A percentile compares a stretch with the other conserved stretches of the same genome.
Evolutionary conservation across 805 yeast genomes (phyloP).

Genomic region (Hanseniaspora thailandica): DNA sequence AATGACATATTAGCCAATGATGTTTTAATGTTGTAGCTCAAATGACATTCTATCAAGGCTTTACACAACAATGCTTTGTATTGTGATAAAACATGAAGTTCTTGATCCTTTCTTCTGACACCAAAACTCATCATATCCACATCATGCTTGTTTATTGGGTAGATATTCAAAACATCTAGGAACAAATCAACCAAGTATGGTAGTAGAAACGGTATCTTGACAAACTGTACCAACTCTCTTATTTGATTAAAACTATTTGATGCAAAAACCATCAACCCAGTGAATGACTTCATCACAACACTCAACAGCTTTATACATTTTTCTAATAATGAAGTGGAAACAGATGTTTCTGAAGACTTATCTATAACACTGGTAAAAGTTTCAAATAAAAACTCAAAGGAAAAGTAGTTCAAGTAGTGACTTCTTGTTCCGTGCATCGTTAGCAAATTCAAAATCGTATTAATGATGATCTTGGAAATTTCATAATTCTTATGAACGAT

Average conservation of each 20-base stretch:
- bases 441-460: constrained; percentile 25
- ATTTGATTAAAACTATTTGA: constrained; percentile 45
- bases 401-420: constrained; percentile 40
- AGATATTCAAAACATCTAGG: constrained; percentile 52
- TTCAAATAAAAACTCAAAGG: constrained; percentile 29
- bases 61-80: constrained; percentile 50
- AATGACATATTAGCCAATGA: constrained; percentile 28
- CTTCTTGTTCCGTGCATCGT: constrained; percentile 25
- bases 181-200: constrained; percentile 60
- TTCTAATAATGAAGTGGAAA: constrained; percentile 39
- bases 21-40: constrained; percentile 38
- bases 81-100: constrained; percentile 43
- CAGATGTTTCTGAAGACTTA: neutral
- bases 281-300: constrained; percentile 54
- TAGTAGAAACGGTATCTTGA: constrained; percentile 48
- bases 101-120: constrained; percentile 32
- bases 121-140: constrained; percentile 14
- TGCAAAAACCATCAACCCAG: constrained; percentile 61
- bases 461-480: constrained; percentile 23
- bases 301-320: constrained; percentile 49
- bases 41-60: constrained; percentile 43
- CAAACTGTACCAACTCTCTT: constrained; percentile 46
- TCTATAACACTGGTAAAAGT: constrained; percentile 7
- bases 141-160: constrained; percentile 38
- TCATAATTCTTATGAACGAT: constrained; percentile 23